Conservation (phyloP, 805 yeast species). For the Teunomyces aglyptinius region DNA sequence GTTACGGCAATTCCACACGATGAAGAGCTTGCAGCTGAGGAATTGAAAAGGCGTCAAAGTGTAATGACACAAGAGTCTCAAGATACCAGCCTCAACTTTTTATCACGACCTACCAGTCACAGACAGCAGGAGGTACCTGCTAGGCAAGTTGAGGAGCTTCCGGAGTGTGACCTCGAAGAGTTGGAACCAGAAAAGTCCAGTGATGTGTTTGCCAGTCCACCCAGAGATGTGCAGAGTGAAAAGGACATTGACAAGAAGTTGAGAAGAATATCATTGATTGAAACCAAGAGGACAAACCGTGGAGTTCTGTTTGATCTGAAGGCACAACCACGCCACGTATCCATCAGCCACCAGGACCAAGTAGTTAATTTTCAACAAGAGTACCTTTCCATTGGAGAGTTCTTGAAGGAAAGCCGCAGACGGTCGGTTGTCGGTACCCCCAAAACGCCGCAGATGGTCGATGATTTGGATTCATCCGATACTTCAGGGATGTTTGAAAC, state of each 20-base stretch:
- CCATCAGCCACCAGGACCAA: slow-evolving; percentile 7
- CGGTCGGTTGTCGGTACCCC: slow-evolving; percentile 10
- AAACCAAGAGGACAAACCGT: slow-evolving; percentile 5
- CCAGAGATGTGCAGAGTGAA: no score
- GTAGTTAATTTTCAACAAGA: slow-evolving; percentile 15
- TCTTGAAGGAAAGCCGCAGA: slow-evolving; percentile 14
- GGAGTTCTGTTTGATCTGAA: slow-evolving; percentile 6
- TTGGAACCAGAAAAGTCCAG: slow-evolving; percentile 4
- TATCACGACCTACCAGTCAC: not conserved
- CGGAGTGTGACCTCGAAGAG: slow-evolving; percentile 11
- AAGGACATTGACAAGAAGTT: not conserved
- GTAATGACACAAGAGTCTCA: not conserved
- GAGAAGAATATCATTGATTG: slow-evolving; percentile 7
- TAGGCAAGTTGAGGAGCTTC: slow-evolving; percentile 6
- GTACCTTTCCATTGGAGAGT: slow-evolving; percentile 14
- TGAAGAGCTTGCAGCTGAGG: not conserved
- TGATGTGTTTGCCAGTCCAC: not conserved
- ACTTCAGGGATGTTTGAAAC: slow-evolving; percentile 17
- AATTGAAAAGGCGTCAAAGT: not conserved
- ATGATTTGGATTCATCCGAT: slow-evolving; percentile 13
- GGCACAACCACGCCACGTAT: slow-evolving; percentile 5
- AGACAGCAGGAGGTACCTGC: not conserved
- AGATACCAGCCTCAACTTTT: not conserved
- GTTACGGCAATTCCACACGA: not conserved
- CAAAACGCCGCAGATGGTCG: not conserved